Base-by-base conservation (phyloP, 805 yeast genomes). In the Wickerhamiella alocasiicola region DNA sequence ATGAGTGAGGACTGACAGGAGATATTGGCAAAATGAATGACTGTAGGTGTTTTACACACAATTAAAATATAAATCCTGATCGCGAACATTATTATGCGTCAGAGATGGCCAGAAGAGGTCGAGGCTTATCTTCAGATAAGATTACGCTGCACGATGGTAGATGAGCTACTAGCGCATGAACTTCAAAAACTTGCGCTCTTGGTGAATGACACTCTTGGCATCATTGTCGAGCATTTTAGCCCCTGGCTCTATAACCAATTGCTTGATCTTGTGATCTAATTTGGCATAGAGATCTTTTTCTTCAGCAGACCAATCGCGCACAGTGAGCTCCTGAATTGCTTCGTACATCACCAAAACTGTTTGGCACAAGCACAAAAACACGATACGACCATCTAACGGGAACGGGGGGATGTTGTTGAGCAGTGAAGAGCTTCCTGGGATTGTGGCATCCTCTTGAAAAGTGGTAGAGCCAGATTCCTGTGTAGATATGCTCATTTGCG, bases 271-370 rank as follows among this genome's bases (percentile, higher is more conserved):
- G 12, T 30, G 20, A 16, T 39, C 39, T 9, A 46, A 37, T 26
- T 41, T 41, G 16, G 25, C 20, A 30, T 39, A 41, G 20, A 46
- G 39, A 17, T 29, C 35, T 24, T 39, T 37, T 16, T 46, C 49
- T n/a, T 38, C 40, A 9, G 29, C 28, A 5, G 39, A 30, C 38
- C 39, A 25, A 12, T 36, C 28, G 9, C 36, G 26, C 21, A 11
- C 15, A 15, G 43, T n/a, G 13, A 45, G 41, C 30, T 43, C 39
- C 16, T 30, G 34, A 7, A 45, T 39, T 7, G 39, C 41, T 17
- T 43, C 44, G 40, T 39, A 32, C 42, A 45, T 44, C 5, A 39
- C 40, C 35, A 45, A 25, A n/a, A 42, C 38, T 9, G 48, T 41
- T 31, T 45, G 46, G 29, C 46, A 39, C 20, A 43, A 35, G 12